Percentiles rank a stretch among this genome's conserved stretches.
Conservation (phyloP, 768 basidiomycete species). For the Candolleomyces eurysporus region DNA sequence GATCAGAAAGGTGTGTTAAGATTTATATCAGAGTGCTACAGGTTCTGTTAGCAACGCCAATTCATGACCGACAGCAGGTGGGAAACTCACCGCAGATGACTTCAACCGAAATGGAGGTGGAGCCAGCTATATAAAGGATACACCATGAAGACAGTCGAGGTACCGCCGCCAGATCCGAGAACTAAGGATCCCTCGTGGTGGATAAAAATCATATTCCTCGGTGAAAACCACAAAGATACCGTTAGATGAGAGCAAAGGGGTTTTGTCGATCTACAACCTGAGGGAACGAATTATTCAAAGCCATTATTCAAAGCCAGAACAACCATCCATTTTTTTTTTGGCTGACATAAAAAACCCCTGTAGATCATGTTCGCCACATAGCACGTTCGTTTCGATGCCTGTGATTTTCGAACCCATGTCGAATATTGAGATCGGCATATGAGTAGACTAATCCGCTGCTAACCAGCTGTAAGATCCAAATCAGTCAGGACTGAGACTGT, state of each 20-base stretch:
- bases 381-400: constrained; percentile 70
- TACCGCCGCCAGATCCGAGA: neutral
- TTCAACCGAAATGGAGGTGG: too few relatives aligned
- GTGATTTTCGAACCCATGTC: constrained; percentile 71
- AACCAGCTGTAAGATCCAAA: constrained; percentile 62
- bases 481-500: neutral
- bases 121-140: too few relatives aligned
- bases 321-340: constrained; percentile 96
- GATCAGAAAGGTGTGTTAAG: too few relatives aligned
- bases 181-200: neutral
- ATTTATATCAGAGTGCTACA: too few relatives aligned
- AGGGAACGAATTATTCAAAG: constrained; percentile 79
- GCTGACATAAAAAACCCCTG: constrained; percentile 89
- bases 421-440: constrained; percentile 82
- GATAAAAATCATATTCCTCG: neutral
- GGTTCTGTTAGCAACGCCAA: too few relatives aligned
- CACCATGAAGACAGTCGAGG: too few relatives aligned
- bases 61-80: too few relatives aligned
- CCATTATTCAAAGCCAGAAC: too few relatives aligned
- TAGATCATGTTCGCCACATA: constrained; percentile 94
- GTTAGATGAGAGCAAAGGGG: constrained; percentile 43
- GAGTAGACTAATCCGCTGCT: constrained; percentile 63
- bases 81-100: too few relatives aligned
- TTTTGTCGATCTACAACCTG: constrained; percentile 59
- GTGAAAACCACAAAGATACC: neutral